Evolutionary conservation across 495 filamentous ascomycete genomes (phyloP).

Genomic region (Trichoderma virens): DNA sequence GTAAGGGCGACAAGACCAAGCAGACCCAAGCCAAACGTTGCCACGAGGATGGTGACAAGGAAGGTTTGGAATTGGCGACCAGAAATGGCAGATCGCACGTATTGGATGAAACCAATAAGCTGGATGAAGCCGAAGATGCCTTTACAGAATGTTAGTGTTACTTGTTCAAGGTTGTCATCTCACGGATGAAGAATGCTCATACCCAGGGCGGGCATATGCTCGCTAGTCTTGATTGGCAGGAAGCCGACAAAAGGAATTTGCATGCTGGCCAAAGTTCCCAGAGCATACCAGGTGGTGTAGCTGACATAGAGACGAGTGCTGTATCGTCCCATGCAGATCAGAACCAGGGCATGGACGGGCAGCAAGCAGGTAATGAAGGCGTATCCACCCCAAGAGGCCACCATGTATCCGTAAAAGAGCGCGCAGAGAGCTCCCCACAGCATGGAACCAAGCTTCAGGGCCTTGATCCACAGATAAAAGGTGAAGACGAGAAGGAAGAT

Average conservation of each 20-base stretch:
- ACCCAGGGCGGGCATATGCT: constrained; percentile 98
- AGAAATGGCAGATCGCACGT: constrained; percentile 75
- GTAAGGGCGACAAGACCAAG: constrained; percentile 70
- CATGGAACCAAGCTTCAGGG: constrained; percentile 88
- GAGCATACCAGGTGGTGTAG: constrained; percentile 96
- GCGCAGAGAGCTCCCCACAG: constrained; percentile 94
- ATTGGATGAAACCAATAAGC: constrained; percentile 89
- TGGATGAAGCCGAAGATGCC: constrained; percentile 95
- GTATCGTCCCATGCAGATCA: constrained; percentile 95
- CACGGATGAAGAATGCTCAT: constrained; percentile 20
- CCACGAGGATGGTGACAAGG: constrained; percentile 69
- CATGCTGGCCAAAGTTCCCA: constrained; percentile 97
- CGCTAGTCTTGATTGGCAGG: constrained; percentile 89
- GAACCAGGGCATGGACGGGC: constrained; percentile 89
- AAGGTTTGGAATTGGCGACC: constrained; percentile 90
- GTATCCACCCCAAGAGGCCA: constrained; percentile 98
- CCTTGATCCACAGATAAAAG: constrained; percentile 98
- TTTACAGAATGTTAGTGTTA: constrained; percentile 30
- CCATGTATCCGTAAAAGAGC: constrained; percentile 99
- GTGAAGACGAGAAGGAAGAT: constrained; percentile 98
- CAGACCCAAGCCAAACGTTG: constrained; percentile 54
- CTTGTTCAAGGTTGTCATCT: constrained; percentile 10
- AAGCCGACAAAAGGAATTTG: constrained; percentile 99
- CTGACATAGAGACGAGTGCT: constrained; percentile 90
- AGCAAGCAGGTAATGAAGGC: constrained; percentile 99